Base-by-base conservation (phyloP, 352 stramenopile genomes). In the Peronospora destructor region DNA sequence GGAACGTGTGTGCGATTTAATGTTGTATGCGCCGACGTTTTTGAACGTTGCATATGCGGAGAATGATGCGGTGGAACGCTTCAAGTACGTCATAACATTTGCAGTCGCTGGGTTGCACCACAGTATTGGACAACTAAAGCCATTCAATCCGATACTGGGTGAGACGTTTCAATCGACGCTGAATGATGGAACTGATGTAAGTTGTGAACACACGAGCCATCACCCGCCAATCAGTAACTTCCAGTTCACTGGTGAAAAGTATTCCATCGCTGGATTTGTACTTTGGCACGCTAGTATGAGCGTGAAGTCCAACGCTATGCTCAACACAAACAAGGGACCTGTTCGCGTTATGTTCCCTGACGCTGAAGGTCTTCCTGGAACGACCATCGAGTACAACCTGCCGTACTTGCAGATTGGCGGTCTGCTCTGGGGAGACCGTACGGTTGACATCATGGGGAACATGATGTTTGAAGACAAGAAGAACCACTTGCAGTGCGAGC, bases 181-280 rank as follows among this genome's bases (percentile, higher is more conserved):
- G 40, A 89, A 84, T 53, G 78, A 92, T 46, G 82, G 78, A 47
- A 88, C 82, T 4, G 75, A 87, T 21, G 79, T 92, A 4, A 82
- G 64, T 44, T 88, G 78, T 44, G 82, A 92, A 49, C 82, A 92
- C 68, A 89, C 82, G 44, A 90, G 78, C 58, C 82, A 92, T 57
- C 82, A 92, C 48, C 82, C 82, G 35, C 82, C 82, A 14, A 87
- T 92, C 56, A 90, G 76, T 61, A 88, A 90, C 51, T 87, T 88
- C 45, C 78, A 90, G 61, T 61, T 92, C 16, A 67, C 79, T 8
- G 74, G 73, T 41, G 74, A 77, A 1, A 87, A 85, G 60, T 92
- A 86, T 56, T 68, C 59, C 12, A 76, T 92, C 41, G 71, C 67
- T 7, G 79, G 77, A 6, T 79, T 87, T 49, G 71, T 88, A 37